Evolutionary conservation across 2,329 filamentous ascomycete species (phyloP).

Genomic region (Fusarium buharicum): DNA sequence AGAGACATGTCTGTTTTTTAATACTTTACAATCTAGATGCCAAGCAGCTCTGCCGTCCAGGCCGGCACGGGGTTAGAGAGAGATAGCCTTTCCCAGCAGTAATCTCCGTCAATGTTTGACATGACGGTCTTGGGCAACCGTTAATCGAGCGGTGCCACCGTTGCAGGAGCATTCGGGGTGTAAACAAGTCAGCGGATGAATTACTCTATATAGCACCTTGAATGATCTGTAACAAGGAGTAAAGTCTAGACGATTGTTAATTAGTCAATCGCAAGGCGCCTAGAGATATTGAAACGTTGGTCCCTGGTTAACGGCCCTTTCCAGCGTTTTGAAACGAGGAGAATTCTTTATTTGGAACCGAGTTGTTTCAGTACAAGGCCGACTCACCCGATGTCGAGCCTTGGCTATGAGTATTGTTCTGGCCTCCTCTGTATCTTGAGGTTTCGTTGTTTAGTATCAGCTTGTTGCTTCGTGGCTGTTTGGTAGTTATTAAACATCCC

Average conservation of each 20-base stretch:
- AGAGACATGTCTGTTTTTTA: slow-evolving; percentile 13
- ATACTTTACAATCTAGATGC: background rate
- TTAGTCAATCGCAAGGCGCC: slow-evolving; percentile 3
- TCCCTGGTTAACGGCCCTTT: background rate
- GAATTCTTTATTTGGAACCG: slow-evolving; percentile 15
- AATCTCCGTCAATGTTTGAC: slow-evolving; percentile 19
- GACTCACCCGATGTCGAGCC: background rate
- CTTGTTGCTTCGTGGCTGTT: too few species aligned
- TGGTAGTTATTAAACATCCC: too few species aligned
- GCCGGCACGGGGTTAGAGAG: background rate
- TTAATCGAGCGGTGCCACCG: background rate
- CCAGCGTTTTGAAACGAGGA: slow-evolving; percentile 25
- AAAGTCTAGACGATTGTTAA: background rate
- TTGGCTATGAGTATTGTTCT: background rate
- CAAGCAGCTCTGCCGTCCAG: background rate
- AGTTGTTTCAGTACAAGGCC: slow-evolving; percentile 13
- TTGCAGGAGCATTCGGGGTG: background rate
- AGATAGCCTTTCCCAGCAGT: background rate
- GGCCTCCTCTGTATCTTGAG: too few species aligned
- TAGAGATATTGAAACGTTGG: slow-evolving; percentile 8
- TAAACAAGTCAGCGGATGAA: slow-evolving; percentile 10
- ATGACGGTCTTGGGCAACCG: background rate
- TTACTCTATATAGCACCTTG: background rate
- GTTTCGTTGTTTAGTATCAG: too few species aligned
- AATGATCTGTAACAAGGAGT: slow-evolving; percentile 12